Conservation (phyloP, 1,284 basidiomycete genomes). For the Puccinia coronata region DNA sequence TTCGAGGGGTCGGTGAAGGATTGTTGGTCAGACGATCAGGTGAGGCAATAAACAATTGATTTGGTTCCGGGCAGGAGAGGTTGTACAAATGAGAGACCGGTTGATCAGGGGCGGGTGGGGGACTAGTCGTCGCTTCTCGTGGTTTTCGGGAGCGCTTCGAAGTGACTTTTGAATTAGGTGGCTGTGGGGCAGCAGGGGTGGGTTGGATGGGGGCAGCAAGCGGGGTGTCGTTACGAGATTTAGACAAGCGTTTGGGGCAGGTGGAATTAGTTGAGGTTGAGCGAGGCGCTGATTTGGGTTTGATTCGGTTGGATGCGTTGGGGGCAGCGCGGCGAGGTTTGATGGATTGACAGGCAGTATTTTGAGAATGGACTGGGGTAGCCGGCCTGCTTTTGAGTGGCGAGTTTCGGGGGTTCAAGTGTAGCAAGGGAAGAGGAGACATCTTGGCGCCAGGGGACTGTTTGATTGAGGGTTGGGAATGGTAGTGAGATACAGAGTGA, state of each 20-base stretch:
- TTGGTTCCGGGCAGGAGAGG: neutral
- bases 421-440: neutral
- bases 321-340: neutral
- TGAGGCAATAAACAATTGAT: neutral
- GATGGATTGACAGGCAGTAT: neutral
- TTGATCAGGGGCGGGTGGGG: neutral
- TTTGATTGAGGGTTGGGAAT: constrained; percentile 24
- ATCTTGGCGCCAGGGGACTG: neutral
- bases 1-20: neutral
- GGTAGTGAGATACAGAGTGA: constrained; percentile 27
- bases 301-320: neutral
- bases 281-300: neutral
- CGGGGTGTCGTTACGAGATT: neutral
- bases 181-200: neutral
- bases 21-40: neutral
- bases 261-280: neutral
- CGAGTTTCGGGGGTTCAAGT: neutral
- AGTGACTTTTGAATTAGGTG: neutral
- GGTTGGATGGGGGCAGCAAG: neutral
- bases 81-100: neutral
- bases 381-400: constrained; percentile 11
- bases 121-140: neutral
- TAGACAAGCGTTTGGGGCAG: neutral
- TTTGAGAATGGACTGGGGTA: constrained; percentile 4
- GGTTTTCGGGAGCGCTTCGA: neutral